phyloP scores from a whole-genome alignment of 768 basidiomycete species.

The Trametes sanguinea region DNA sequence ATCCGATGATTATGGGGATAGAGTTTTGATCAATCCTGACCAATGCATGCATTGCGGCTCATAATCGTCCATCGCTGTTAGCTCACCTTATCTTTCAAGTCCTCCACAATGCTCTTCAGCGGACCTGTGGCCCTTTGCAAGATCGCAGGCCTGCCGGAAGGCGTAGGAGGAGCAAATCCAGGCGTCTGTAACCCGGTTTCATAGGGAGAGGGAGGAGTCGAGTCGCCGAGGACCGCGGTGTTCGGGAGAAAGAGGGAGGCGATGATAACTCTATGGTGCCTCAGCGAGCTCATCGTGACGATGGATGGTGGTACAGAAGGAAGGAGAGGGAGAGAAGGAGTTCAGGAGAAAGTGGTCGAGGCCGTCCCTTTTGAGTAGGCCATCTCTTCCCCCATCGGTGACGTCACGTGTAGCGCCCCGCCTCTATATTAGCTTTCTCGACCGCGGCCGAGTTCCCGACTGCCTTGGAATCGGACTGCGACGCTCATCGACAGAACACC shows the following conservation, averaged over 20 bases:
- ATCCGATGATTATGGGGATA: no score
- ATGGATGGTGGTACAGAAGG: slow-evolving; percentile 18
- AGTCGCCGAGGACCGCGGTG: slow-evolving; percentile 65
- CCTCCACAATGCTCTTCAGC: slow-evolving; percentile 76
- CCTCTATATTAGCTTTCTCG: background rate
- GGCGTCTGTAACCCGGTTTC: slow-evolving; percentile 25
- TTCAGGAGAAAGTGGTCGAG: slow-evolving; percentile 2
- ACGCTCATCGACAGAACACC: slow-evolving; percentile 9
- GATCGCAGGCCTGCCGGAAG: slow-evolving; percentile 13
- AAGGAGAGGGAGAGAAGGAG: background rate
- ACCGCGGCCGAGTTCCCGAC: background rate
- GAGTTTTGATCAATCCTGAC: no score
- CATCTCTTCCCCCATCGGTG: slow-evolving; percentile 19
- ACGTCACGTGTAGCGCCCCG: slow-evolving; percentile 24
- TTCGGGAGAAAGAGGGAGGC: slow-evolving; percentile 85
- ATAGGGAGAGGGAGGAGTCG: slow-evolving; percentile 48
- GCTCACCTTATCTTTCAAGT: slow-evolving; percentile 65
- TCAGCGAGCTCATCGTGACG: slow-evolving; percentile 63
- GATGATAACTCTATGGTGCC: slow-evolving; percentile 74
- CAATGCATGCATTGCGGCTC: no score
- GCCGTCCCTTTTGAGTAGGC: slow-evolving; percentile 13
- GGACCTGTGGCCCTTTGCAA: slow-evolving; percentile 36
- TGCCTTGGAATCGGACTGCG: background rate
- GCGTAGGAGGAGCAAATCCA: slow-evolving; percentile 20
- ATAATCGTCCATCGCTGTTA: no score